Base-by-base conservation (phyloP, 495 filamentous ascomycete genomes). In the Barbatosphaeria neglecta region DNA sequence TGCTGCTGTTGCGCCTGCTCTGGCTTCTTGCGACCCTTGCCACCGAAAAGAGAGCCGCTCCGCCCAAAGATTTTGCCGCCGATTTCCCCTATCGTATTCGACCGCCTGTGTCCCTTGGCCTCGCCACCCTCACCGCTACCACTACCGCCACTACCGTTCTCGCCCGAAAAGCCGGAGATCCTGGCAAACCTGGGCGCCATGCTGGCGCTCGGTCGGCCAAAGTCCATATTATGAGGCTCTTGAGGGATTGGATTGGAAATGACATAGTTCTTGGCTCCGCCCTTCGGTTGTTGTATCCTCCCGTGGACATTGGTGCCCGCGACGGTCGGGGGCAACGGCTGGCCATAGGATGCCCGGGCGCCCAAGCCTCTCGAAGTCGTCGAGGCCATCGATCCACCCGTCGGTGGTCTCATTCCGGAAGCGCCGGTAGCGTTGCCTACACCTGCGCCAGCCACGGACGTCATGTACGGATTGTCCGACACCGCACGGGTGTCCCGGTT, bases 251-350 rank as follows among this genome's bases (percentile, higher is more conserved):
- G 83, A 44, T 69, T 70, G 17, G 86, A 86, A 37, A 92, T 87
- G 22, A 76, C 75, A 55, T 94, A 94, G 48, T 79, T 77, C 59
- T 83, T 87, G 15, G 72, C 66, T 49, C 68, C 73, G 51, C 76
- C 82, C 31, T 66, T 63, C 16, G 92, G 92, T 61, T 94, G 90
- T 47, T 89, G 81, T 49, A 98, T 83, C 52, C 84, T 83, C 50
- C 87, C 92, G 65, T 95, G 84, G 28, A 80, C 90, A 70, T 93
- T 95, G 33, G 88, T 90, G 59, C 83, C 81, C 45, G 87, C 88
- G 52, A 96, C 79, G 49, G 86, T 83, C 24, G 92, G 89, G 45
- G 86, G 86, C 54, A 84, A 79, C 39, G 92, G 90, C 65, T 87
- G 86, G 52, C 85, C 84, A 60, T 98, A 96, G 43, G 87, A 93